These are phyloP conservation scores for Baorangia bicolor DNA, from an alignment of 768 basidiomycete species.

Conservation along the genomic window DNA sequence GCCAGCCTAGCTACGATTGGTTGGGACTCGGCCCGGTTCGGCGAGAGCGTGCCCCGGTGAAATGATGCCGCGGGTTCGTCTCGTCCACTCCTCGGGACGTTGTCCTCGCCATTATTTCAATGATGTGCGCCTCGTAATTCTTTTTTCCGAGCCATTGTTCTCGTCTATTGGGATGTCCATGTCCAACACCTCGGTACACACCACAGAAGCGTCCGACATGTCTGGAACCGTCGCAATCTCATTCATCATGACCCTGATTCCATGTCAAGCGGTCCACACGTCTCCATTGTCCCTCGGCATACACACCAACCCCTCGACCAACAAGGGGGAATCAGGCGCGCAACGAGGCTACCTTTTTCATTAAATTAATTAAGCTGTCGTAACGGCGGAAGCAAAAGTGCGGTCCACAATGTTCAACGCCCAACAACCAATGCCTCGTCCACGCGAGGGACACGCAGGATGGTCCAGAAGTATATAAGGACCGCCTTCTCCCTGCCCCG, in stretches of 20 bases:
- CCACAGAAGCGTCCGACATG: background rate
- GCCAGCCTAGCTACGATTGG: too few species aligned
- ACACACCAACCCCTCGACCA: background rate
- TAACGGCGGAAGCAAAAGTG: conserved; percentile 4
- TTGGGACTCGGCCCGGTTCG: background rate
- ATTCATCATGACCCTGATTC: background rate
- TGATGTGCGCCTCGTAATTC: too few species aligned
- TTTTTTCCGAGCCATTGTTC: too few species aligned
- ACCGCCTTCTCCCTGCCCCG: background rate
- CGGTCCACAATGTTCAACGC: conserved; percentile 1
- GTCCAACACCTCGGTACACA: background rate
- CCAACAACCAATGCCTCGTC: background rate
- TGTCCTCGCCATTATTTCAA: background rate
- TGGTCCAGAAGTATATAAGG: conserved; percentile 9
- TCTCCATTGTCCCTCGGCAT: conserved; percentile 6
- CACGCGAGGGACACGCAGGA: conserved; percentile 1
- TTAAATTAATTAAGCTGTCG: conserved; percentile 8
- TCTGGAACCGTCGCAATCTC: too few species aligned
- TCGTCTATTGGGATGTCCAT: background rate
- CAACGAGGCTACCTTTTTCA: background rate
- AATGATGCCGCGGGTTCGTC: background rate
- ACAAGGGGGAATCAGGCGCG: background rate
- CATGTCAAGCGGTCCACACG: background rate
- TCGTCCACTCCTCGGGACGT: background rate
- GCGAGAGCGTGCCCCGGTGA: background rate